Conservation (phyloP, 78 protist species). For the Dictyostelium firmibasis region DNA sequence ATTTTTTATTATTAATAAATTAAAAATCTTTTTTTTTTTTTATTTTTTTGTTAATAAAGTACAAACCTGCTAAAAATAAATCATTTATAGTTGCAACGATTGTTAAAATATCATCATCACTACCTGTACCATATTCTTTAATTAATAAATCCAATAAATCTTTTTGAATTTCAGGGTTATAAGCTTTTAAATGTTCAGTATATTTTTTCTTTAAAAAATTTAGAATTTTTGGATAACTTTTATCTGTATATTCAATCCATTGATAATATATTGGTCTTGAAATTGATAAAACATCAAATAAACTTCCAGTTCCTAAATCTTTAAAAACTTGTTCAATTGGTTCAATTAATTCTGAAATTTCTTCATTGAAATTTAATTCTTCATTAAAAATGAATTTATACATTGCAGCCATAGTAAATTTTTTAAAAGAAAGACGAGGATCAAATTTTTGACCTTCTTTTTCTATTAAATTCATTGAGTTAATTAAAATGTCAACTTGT, state of each 20-base stretch:
- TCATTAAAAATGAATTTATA: neutral
- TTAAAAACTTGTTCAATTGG: neutral
- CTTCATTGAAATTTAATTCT: neutral
- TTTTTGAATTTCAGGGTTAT: constrained; percentile 14
- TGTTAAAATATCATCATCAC: neutral
- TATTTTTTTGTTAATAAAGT: neutral
- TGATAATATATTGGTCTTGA: neutral
- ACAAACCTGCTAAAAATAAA: constrained; percentile 7
- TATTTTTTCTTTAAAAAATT: neutral
- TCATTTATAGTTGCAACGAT: neutral
- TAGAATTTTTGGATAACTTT: neutral
- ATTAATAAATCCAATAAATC: constrained; percentile 31
- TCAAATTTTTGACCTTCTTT: neutral
- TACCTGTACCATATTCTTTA: neutral
- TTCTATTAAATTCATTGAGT: neutral
- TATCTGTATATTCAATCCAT: neutral
- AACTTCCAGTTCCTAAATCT: neutral
- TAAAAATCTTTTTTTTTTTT: neutral
- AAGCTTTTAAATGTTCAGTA: neutral
- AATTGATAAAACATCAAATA: neutral
- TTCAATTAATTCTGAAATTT: neutral
- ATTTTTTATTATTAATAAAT: neutral
- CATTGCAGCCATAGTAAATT: constrained; percentile 1
- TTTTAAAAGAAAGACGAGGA: neutral
- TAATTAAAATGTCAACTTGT: neutral